Evolutionary conservation across 257 asterid genomes (phyloP), one percentile per base, ranked within the genome.

Genomic region (Voacanga thouarsii): DNA sequence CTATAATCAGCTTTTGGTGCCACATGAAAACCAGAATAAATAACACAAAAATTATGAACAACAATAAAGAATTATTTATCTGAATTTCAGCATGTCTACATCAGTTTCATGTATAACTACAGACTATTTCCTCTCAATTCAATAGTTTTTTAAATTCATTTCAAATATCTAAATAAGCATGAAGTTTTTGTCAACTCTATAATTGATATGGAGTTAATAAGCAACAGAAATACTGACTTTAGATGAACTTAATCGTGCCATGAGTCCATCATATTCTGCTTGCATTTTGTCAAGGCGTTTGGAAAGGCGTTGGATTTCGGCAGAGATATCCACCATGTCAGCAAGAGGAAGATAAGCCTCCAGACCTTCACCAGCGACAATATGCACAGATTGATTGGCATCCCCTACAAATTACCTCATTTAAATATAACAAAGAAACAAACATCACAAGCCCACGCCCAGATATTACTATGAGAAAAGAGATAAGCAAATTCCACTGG

Each of bases 311-410:
- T 89, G 88, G 24, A 93, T 87, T 86, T 95, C 99, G 71, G 96
- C 88, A 50, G 97, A 93, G 80, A 95, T 89, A 80, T 95, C 99
- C 45, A 95, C 96, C 99, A 95, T 91, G 84, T 89, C 96, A 60
- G 98, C 90, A 56, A 95, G 98, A 24, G 99, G 99, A 84, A 95
- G 98, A 83, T 95, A 93, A 45, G 98, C 98, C 86, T 93, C 99
- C 80, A 95, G 84, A 71, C 98, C 98, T 84, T 95, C 99, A 80
- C 98, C 82, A 9, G 94, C 99, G 81, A 95, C 94, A 26, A 93
- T 88, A 84, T 95, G 99, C 81, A 93, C 90, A 37, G 96, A 95
- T 81, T 85, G 90, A 83, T 88, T 86, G 59, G 94, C 99, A 66
- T 91, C 91, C 75, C 94, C 98, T 93, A 94, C 33, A 85, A 64